These are phyloP conservation scores for Margaritispora aquatica DNA, from an alignment of 495 filamentous ascomycete species.

Conservation along the genomic window DNA sequence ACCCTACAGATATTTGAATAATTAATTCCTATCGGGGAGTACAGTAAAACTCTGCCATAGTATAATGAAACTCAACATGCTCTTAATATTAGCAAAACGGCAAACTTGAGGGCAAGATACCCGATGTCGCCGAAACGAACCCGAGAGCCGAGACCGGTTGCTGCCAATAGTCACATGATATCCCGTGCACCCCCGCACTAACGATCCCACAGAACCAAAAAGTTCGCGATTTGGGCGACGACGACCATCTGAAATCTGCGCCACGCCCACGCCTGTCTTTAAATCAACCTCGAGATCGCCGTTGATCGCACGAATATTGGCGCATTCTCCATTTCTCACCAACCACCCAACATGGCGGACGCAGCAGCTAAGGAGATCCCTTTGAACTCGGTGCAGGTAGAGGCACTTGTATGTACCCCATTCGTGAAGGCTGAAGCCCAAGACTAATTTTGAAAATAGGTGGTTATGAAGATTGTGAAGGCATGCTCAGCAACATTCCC, in stretches of 20 bases:
- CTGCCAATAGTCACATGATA: not conserved
- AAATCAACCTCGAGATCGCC: not conserved
- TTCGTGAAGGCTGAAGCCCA: conserved; percentile 2
- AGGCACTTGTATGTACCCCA: conserved; percentile 56
- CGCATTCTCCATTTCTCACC: not conserved
- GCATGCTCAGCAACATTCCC: conserved; percentile 84
- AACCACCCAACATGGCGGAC: conserved; percentile 24
- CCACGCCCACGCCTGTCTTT: not conserved
- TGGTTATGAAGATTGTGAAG: conserved; percentile 95
- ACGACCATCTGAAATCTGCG: not conserved
- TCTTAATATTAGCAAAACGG: no score
- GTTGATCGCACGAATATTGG: not conserved
- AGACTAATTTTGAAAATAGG: conserved; percentile 42
- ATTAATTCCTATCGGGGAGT: no score
- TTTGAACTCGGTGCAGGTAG: conserved; percentile 69
- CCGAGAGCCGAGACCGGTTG: not conserved
- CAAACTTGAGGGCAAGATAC: no score
- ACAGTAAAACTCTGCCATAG: no score
- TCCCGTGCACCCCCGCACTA: not conserved
- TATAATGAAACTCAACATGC: no score
- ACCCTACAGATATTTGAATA: no score
- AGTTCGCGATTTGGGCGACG: conserved; percentile 1
- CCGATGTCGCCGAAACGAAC: not conserved
- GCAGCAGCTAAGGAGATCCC: conserved; percentile 42
- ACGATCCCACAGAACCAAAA: not conserved